Evolutionary conservation across 2,329 filamentous ascomycete species (phyloP), one percentile per base, ranked within the genome.

Genomic region (Colletotrichum sublineola): DNA sequence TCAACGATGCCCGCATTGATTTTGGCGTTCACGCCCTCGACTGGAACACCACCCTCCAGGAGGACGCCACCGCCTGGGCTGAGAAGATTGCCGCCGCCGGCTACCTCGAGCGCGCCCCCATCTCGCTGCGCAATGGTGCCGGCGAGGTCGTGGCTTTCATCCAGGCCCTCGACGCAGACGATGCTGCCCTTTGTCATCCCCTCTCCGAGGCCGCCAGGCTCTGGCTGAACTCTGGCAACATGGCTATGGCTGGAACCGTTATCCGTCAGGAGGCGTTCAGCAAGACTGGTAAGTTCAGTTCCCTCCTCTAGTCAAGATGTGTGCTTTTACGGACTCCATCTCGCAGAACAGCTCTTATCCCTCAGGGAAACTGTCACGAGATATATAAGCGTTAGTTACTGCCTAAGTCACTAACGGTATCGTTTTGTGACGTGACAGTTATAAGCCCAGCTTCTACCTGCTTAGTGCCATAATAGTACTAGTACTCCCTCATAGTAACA

Each of bases 291-390:
- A 55, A 29, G 29, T 36, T 12, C 3, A 5, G 6, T 5, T 1
- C 3, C 18, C 1, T 20, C 8, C 6, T 29, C 11, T 15, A 12
- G 3, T 20, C 1, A 7, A 44, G 6, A 36, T 1, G 2, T 29
- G 4, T 24, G 24, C 9, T 36, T 36, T 53, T 65, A 48, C 67
- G 55, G 5, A 69, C 1, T 12, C 15, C 29, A 11, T 29, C 33
- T 31, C 2, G 12, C 29, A 69, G 67, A 58, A 29, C 67, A 66
- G 46, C 62, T 69, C 15, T 46, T 69, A 5, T 69, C 67, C 18
- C 5, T 31, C 29, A 60, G n/a, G n/a, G n/a, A n/a, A n/a, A n/a
- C n/a, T n/a, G n/a, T n/a, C n/a, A n/a, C n/a, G n/a, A n/a, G n/a
- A n/a, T n/a, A n/a, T n/a, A n/a, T n/a, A n/a, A n/a, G n/a, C n/a